Evolutionary conservation across 148 eudicot genomes (phyloP).

Genomic region (Mesembryanthemum crystallinum): DNA sequence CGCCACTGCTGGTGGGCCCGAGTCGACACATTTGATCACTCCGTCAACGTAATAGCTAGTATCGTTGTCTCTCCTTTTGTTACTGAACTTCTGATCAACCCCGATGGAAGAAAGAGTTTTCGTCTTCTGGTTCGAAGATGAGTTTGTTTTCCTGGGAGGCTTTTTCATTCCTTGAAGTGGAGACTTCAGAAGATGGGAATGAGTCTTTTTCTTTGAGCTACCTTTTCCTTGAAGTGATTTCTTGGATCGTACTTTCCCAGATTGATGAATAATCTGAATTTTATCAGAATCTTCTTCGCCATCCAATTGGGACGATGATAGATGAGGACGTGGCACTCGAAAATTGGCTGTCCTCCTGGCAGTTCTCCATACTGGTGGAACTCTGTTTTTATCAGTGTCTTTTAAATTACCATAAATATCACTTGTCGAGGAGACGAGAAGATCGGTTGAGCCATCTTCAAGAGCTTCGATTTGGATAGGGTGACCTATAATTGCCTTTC

Average conservation of each 20-base stretch:
- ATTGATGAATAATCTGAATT: constrained; percentile 37
- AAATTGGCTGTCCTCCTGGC: constrained; percentile 72
- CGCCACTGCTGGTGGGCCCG: constrained; percentile 64
- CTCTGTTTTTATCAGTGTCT: constrained; percentile 32
- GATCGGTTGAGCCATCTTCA: constrained; percentile 64
- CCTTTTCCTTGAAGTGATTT: constrained; percentile 37
- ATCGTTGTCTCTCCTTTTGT: constrained; percentile 29
- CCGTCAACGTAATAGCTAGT: constrained; percentile 41
- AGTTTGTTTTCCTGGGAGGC: constrained; percentile 43
- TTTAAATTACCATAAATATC: constrained; percentile 30
- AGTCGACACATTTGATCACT: constrained; percentile 49
- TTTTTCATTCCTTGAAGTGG: constrained; percentile 39
- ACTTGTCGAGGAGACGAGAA: constrained; percentile 35
- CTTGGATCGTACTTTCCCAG: constrained; percentile 32
- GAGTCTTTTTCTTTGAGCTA: constrained; percentile 23
- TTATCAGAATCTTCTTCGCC: constrained; percentile 37
- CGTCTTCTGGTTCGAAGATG: constrained; percentile 61
- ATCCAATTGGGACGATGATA: constrained; percentile 35
- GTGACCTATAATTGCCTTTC: constrained; percentile 90
- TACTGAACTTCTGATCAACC: constrained; percentile 43
- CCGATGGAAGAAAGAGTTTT: constrained; percentile 68
- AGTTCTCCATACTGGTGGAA: constrained; percentile 67
- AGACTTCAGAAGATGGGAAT: constrained; percentile 29
- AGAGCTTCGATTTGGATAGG: constrained; percentile 83
- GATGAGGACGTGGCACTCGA: constrained; percentile 61